Evolutionary conservation across 2,329 filamentous ascomycete species (phyloP), one percentile per base, ranked within the genome.

Genomic region (Fusarium mundagurra): DNA sequence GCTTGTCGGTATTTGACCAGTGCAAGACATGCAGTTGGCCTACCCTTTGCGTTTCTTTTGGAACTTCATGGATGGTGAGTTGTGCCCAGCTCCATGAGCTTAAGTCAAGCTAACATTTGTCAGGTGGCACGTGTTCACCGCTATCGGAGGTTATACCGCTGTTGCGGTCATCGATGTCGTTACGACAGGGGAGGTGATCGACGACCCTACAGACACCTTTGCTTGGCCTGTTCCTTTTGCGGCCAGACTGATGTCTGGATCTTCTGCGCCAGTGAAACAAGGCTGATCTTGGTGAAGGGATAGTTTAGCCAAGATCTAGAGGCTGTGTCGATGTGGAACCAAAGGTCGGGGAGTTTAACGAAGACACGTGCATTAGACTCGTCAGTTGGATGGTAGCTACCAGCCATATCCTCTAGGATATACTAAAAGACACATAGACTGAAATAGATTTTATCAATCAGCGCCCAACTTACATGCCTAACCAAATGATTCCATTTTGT

Each of bases 91-190:
- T 18, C 22, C 14, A 18, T 14, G 3, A 20, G 13, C 1, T 4
- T 74, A 31, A 69, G 4, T 4, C 11, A 20, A 27, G 54, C 61
- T 71, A 24, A 71, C 14, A 16, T 1, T 3, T 2, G 17, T 22
- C 18, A 85, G 83, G 83, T 85, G 84, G 84, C 84, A 85, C 65
- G 45, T 85, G 11, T 80, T 84, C 11, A 85, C 84, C 8, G 82
- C 81, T 1, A 81, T 85, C 34, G 84, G 84, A 17, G 84, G 83
- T 6, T 85, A 85, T 44, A 77, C 81, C 9, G 83, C 79, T 4
- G 82, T 85, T 14, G 82, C 77, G 1, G 67, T 83, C 31, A 78
- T 85, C 16, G 84, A 85, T 36, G 47, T 81, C 4, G 78, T 85
- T 6, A 83, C 80, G 0, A 78, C 83, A 0, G 81, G 76, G 1